Conservation (phyloP, 2,329 filamentous ascomycete species). For the Claviceps sp. region DNA sequence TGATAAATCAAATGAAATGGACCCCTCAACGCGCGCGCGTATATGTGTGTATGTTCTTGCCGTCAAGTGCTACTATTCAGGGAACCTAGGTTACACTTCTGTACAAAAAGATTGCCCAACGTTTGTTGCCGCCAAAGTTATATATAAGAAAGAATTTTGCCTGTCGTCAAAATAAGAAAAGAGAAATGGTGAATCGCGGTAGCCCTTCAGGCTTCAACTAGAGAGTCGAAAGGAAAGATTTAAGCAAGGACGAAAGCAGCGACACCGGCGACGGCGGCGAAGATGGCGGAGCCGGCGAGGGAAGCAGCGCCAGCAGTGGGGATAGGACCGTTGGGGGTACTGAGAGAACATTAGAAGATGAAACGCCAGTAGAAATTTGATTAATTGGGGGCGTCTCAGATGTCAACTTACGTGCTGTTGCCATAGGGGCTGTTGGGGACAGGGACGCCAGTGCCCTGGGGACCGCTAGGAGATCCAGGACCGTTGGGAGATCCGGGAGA, state of each 20-base stretch:
- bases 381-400: not conserved
- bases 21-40: slow-evolving; percentile 9
- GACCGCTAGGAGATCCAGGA: slow-evolving; percentile 2
- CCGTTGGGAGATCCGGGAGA: too few relatives aligned
- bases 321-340: slow-evolving; percentile 17
- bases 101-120: slow-evolving; percentile 19
- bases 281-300: slow-evolving; percentile 37
- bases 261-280: slow-evolving; percentile 42
- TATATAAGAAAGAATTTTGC: not conserved
- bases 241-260: slow-evolving; percentile 42
- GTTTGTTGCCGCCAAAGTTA: slow-evolving; percentile 6
- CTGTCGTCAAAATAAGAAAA: slow-evolving; percentile 11
- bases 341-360: not conserved
- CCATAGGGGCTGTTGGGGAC: slow-evolving; percentile 25
- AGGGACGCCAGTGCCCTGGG: slow-evolving; percentile 24
- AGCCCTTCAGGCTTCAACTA: slow-evolving; percentile 27
- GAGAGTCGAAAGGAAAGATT: slow-evolving; percentile 23
- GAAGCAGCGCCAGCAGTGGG: slow-evolving; percentile 39
- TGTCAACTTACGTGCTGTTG: slow-evolving; percentile 15
- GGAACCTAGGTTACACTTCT: slow-evolving; percentile 11
- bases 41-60: slow-evolving; percentile 10
- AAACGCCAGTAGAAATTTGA: too few relatives aligned
- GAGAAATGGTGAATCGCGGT: slow-evolving; percentile 14
- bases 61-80: slow-evolving; percentile 11
- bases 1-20: slow-evolving; percentile 5